A percentile compares a stretch with the other conserved stretches of the same genome.
phyloP scores from a whole-genome alignment of 306 rosid species.

The Potentilla sterilis region DNA sequence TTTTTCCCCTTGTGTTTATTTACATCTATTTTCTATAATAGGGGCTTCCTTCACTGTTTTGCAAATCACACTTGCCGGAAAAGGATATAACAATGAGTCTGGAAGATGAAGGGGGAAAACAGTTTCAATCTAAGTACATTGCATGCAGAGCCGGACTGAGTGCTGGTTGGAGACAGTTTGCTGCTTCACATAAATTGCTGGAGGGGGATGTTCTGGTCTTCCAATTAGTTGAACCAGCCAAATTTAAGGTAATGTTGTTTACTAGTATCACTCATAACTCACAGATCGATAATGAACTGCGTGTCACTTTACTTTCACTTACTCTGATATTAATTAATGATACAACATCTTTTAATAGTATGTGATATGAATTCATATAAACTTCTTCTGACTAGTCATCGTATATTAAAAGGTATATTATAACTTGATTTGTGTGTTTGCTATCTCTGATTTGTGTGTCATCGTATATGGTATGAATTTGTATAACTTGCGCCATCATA shows the following conservation, averaged over 20 bases:
- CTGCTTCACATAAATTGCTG: slow-evolving; percentile 68
- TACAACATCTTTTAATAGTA: background rate
- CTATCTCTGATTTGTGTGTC: too few species aligned
- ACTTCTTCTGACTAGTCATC: too few species aligned
- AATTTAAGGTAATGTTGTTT: slow-evolving; percentile 61
- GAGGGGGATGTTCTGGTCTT: slow-evolving; percentile 88
- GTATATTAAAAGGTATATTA: too few species aligned
- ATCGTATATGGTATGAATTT: too few species aligned
- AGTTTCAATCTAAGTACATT: slow-evolving; percentile 59
- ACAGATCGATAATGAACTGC: background rate
- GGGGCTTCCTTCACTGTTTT: slow-evolving; percentile 75
- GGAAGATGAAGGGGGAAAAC: slow-evolving; percentile 79
- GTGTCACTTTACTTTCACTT: background rate
- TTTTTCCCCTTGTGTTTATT: background rate
- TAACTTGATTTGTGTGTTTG: too few species aligned
- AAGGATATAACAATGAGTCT: slow-evolving; percentile 60
- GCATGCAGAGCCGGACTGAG: slow-evolving; percentile 84
- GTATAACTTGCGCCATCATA: background rate
- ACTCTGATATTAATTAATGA: background rate
- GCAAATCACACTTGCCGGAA: slow-evolving; percentile 67
- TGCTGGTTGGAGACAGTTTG: slow-evolving; percentile 96
- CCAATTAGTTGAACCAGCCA: slow-evolving; percentile 78
- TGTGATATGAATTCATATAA: too few species aligned
- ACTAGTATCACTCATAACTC: background rate
- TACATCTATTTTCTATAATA: slow-evolving; percentile 18